Percentiles rank a stretch among this genome's conserved stretches.
These are phyloP conservation scores for Fusarium pseudoanthophilum DNA, from an alignment of 2,329 filamentous ascomycete species.

Conservation along the genomic window DNA sequence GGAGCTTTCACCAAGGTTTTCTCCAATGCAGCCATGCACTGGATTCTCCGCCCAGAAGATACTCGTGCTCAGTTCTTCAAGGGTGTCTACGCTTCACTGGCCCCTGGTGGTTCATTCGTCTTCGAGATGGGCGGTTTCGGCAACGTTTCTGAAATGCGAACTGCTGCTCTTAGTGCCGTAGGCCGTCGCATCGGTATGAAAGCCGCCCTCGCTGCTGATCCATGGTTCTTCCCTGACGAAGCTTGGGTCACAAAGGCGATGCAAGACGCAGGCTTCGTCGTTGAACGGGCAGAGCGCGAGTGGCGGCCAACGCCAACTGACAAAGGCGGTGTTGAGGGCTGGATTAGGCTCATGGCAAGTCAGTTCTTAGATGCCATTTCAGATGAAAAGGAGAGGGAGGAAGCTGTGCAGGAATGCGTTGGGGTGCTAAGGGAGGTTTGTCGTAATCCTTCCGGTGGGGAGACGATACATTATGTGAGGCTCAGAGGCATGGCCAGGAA, in stretches of 20 bases:
- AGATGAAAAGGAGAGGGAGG: slow-evolving; percentile 59
- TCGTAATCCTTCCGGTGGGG: slow-evolving; percentile 65
- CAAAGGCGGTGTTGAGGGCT: slow-evolving; percentile 70
- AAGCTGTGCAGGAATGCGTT: slow-evolving; percentile 63
- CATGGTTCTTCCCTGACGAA: slow-evolving; percentile 80
- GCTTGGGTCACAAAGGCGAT: slow-evolving; percentile 63
- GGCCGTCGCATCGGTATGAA: slow-evolving; percentile 61
- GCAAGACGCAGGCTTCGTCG: slow-evolving; percentile 58
- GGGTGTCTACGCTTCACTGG: slow-evolving; percentile 62
- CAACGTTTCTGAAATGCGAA: slow-evolving; percentile 72
- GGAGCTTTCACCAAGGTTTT: slow-evolving; percentile 66
- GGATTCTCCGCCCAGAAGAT: slow-evolving; percentile 64
- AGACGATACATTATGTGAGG: slow-evolving; percentile 65
- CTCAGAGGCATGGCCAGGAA: slow-evolving; percentile 61
- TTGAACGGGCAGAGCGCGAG: slow-evolving; percentile 68
- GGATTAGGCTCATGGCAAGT: slow-evolving; percentile 72
- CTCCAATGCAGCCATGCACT: slow-evolving; percentile 74
- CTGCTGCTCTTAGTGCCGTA: slow-evolving; percentile 66
- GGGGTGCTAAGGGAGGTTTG: slow-evolving; percentile 66
- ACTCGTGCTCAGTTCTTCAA: slow-evolving; percentile 64
- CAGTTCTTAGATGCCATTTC: slow-evolving; percentile 65
- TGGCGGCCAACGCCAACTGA: slow-evolving; percentile 72
- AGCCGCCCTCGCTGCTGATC: slow-evolving; percentile 61
- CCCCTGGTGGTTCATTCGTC: slow-evolving; percentile 66
- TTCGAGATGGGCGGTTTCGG: slow-evolving; percentile 80